Evolutionary conservation across 257 asterid species (phyloP), one percentile per base, ranked within the genome.

Genomic region (Lavandula angustifolia): DNA sequence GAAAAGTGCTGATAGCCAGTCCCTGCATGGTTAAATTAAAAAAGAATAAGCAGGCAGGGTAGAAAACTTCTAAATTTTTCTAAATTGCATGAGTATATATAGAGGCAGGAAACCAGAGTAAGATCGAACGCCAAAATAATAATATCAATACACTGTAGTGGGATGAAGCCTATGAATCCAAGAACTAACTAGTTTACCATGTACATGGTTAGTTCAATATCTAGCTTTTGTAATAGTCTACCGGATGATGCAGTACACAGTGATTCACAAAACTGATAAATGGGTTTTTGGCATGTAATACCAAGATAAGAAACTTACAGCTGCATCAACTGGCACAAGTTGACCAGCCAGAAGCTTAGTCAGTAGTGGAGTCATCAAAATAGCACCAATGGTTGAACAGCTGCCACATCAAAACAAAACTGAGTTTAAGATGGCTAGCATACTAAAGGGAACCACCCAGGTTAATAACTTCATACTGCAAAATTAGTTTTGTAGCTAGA

Each of bases 271-370:
- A 18, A 18, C 44, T 9, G 35, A 40, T 46, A 12, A n/a, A n/a
- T n/a, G n/a, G n/a, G n/a, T n/a, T n/a, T n/a, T n/a, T n/a, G 35
- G 11, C 13, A 34, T 31, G 33, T 52, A 68, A 62, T 31, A 38
- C 32, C 12, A 40, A 44, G 64, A 61, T 3, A 47, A 57, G 51
- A 49, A 65, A 78, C 96, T 81, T 81, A 92, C 98, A 14, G 96
- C 96, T 14, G 98, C 96, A 83, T 92, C 98, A 64, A 92, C 98
- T 3, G 98, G 98, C 72, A 92, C 98, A 68, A 92, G 96, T 74
- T 92, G 98, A 70, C 97, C 97, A 0, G 98, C 98, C 65, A 92
- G 84, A 72, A 92, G 91, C 80, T 89, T 87, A 9, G 98, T 92
- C 37, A 92, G 86, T 66, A 92, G 94, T 3, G 98, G 98, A 7